A percentile compares a stretch with the other conserved stretches of the same genome.
Conservation (phyloP, 1,139 yeast species). For the Kodamaea suecica region DNA sequence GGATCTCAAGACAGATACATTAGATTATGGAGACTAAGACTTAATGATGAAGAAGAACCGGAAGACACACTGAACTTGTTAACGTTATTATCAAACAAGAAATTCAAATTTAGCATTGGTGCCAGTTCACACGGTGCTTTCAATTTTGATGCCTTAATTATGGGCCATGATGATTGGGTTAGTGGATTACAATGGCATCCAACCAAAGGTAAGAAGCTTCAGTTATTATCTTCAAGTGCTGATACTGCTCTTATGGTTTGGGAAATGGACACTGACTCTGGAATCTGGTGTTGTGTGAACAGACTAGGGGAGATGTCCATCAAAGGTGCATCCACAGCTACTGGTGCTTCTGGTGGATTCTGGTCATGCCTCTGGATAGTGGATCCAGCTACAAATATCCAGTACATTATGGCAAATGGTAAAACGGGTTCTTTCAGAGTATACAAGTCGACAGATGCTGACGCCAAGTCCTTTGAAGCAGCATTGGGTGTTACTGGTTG, state of each 20-base stretch:
- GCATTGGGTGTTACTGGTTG: constrained; percentile 74
- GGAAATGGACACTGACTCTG: constrained; percentile 85
- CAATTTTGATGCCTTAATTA: constrained; percentile 84
- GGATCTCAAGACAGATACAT: constrained; percentile 91
- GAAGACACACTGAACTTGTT: constrained; percentile 53
- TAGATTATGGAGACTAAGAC: constrained; percentile 73
- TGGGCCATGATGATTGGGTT: constrained; percentile 99
- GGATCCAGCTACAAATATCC: constrained; percentile 30
- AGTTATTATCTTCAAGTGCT: constrained; percentile 81
- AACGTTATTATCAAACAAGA: constrained; percentile 59
- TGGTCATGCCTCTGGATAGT: constrained; percentile 86
- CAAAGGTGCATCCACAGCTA: constrained; percentile 97
- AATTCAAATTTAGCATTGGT: constrained; percentile 51
- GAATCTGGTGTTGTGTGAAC: constrained; percentile 82
- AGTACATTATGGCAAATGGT: constrained; percentile 73
- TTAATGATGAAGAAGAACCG: constrained; percentile 47
- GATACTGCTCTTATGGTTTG: constrained; percentile 95
- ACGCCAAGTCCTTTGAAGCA: constrained; percentile 46
- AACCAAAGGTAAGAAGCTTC: constrained; percentile 41
- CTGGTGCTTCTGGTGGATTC: constrained; percentile 97
- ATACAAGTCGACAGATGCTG: constrained; percentile 48
- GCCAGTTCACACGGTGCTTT: constrained; percentile 45
- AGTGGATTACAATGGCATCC: constrained; percentile 84
- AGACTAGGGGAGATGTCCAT: constrained; percentile 90
- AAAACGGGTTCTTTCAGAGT: constrained; percentile 90